Evolutionary conservation across 345 rosid species (phyloP).

Genomic region (Noccaea bulbosa): DNA sequence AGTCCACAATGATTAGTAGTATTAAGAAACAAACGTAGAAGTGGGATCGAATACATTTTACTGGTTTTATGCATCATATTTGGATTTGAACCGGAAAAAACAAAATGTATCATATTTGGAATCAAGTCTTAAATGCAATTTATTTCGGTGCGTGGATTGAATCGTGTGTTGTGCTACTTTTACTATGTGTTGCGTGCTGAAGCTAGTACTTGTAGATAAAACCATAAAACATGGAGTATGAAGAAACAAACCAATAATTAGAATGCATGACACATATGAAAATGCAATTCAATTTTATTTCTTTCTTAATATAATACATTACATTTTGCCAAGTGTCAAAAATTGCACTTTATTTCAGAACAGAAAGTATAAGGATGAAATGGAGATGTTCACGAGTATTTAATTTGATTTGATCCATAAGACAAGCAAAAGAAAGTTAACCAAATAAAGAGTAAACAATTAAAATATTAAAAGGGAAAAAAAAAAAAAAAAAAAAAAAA

Average conservation of each 20-base stretch:
- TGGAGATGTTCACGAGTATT: background rate
- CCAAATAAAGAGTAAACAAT: slow-evolving; percentile 6
- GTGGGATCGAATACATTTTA: background rate
- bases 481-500: slow-evolving; percentile 16
- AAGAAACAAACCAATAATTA: background rate
- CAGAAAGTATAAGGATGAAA: slow-evolving; percentile 4
- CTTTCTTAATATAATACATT: slow-evolving; percentile 2
- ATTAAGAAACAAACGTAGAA: background rate
- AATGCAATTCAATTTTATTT: background rate
- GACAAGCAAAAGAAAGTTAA: slow-evolving; percentile 33
- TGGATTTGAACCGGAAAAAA: background rate
- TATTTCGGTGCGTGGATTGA: background rate
- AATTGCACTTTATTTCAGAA: background rate
- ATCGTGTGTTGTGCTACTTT: background rate
- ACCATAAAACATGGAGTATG: background rate
- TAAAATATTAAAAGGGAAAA: slow-evolving; percentile 12
- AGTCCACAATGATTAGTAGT: slow-evolving; percentile 36
- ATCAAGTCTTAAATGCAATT: background rate
- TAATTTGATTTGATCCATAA: slow-evolving; percentile 24
- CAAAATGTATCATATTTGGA: background rate
- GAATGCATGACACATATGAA: slow-evolving; percentile 15
- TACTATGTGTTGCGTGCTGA: slow-evolving; percentile 11
- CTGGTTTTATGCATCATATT: background rate
- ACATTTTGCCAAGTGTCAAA: slow-evolving; percentile 21
- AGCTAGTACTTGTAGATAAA: background rate